These are phyloP conservation scores for Nematocida minor DNA, from an alignment of 371 early-diverging fungal genomes.

Conservation along the genomic window DNA sequence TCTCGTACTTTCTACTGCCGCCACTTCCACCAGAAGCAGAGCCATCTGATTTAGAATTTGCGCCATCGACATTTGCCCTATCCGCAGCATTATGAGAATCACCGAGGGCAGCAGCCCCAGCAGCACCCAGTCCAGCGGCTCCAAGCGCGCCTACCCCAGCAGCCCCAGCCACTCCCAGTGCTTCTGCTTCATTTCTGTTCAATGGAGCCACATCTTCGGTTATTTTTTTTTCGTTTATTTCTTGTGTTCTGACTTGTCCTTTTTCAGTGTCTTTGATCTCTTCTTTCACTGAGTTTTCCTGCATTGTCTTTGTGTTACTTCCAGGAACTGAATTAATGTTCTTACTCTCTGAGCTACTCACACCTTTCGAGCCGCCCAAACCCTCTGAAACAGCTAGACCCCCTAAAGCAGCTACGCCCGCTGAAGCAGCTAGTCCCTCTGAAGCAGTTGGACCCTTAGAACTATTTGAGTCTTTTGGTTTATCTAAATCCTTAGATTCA, in stretches of 20 bases:
- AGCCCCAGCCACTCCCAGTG: conserved; percentile 1
- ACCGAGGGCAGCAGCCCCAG: background rate
- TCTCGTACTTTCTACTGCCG: background rate
- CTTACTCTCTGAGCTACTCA: background rate
- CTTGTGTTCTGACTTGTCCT: conserved; percentile 4
- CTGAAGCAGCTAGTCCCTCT: background rate
- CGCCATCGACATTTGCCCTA: background rate
- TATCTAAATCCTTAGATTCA: background rate
- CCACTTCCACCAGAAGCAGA: background rate
- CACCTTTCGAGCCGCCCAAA: background rate
- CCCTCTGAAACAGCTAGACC: background rate
- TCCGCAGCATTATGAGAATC: background rate
- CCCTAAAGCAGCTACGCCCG: background rate
- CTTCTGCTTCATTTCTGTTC: background rate
- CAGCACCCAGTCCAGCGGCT: background rate
- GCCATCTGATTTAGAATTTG: background rate
- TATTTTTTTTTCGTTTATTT: background rate
- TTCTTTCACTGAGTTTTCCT: background rate
- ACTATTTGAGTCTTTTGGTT: background rate
- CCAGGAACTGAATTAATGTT: background rate
- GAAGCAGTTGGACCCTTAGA: background rate
- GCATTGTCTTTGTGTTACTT: background rate
- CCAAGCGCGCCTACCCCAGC: background rate
- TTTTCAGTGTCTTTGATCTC: background rate
- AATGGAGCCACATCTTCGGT: conserved; percentile 13